Base-by-base conservation (phyloP, 352 stramenopile species). In the Globisporangium ultimum region DNA sequence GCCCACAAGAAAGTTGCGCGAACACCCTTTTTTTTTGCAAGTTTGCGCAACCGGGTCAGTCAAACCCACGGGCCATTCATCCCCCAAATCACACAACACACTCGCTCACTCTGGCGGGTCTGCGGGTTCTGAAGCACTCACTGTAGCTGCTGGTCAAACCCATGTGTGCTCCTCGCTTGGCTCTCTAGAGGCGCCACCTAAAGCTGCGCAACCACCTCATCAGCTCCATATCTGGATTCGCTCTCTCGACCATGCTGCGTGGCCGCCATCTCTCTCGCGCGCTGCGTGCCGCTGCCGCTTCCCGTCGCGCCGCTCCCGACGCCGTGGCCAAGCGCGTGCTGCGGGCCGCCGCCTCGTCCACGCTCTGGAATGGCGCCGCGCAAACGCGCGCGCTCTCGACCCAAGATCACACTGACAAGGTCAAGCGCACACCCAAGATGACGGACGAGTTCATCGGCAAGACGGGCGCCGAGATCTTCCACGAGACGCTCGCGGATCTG, bases 401-500 rank as follows among this genome's bases (percentile, higher is more conserved):
- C 11, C 40, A 18, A 18, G 50, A 75, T n/a, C 58, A 68, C 32
- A 63, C 64, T 0, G 53, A 80, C 22, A 58, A 70, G 55, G 77
- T 72, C 48, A 76, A 73, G 55, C 54, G 62, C 53, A 22, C 68
- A 32, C 70, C 70, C 34, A 82, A 84, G 63, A 69, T 64, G 50
- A 93, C 83, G n/a, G 85, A 95, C 68, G 76, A 93, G 68, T 97
- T 87, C 70, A 84, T 96, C 46, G 90, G 89, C 63, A 91, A 97
- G 63, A 97, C 88, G 7, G 94, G 91, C 62, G 94, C 92, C 38
- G 84, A 96, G 66, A 97, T 98, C 65, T 97, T 98, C 66, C 96
- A 98, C 76, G 83, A 93, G 68, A 97, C 94, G 64, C 80, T 98
- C 24, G 72, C 87, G 0, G 89, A 98, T 59, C 76, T 97, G 63